Evolutionary conservation across 305 asterid species (phyloP), one percentile per base, ranked within the genome.

Genomic region (Fraxinus dipetala): DNA sequence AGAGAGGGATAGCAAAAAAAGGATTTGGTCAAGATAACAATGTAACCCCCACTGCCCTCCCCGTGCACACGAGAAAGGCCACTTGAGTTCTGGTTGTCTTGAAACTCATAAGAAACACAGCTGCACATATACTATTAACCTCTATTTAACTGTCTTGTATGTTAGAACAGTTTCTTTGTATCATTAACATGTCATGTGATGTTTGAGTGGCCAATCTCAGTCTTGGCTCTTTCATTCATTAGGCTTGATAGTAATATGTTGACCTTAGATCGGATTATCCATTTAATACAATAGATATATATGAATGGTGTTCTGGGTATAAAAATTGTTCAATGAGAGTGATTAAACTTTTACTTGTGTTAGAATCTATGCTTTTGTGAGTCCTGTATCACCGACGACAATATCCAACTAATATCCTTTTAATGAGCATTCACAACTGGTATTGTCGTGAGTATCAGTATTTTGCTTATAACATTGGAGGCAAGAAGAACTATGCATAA

Each of bases 1-100:
- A 40, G 94, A 92, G 79, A 89, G 90, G 83, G 94, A 90, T 2
- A 79, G 85, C 87, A 90, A 92, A 89, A 92, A 92, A 87, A 89
- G 96, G 85, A 82, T 88, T 88, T 92, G 96, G 94, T 80, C 90
- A 36, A 90, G 96, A 83, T 90, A 83, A 86, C 69, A 75, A 75
- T 30, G 48, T 80, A 34, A 54, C 43, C 77, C 54, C 22, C 34
- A 18, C 38, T 84, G 30, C 20, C 28, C 8, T 80, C 51, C 1
- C 34, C 34, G 74, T 51, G 14, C 22, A 13, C 63, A 35, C 0
- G 14, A 59, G 28, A 59, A 2, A n/a, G 26, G 65, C 65, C 26
- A 54, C 24, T 48, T 11, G 59, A 32, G 40, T 24, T 40, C 34
- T 9, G 18, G 45, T 73, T 81, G 77, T 48, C 32, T 78, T 80